phyloP scores from a whole-genome alignment of 2,329 filamentous ascomycete genomes.

The Lachnellula subtilissima region DNA sequence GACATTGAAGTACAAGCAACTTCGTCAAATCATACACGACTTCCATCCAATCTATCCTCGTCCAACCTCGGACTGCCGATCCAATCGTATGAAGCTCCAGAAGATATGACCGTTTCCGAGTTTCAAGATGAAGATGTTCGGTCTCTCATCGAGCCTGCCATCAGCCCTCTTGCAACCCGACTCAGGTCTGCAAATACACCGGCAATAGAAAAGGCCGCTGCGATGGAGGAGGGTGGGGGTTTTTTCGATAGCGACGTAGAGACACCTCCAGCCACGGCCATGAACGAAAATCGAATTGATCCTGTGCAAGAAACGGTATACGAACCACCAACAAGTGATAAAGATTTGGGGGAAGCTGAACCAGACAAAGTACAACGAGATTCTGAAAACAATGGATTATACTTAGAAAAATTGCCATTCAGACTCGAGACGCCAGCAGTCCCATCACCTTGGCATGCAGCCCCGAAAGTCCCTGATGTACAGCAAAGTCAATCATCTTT shows the following conservation, averaged over 20 bases:
- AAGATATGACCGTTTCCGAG: constrained; percentile 19
- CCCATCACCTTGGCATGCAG: constrained; percentile 39
- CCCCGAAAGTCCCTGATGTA: constrained; percentile 36
- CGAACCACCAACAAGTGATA: not conserved
- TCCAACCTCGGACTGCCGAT: constrained; percentile 9
- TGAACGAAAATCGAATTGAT: not conserved
- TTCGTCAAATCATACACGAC: not conserved
- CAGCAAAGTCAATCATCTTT: constrained; percentile 36
- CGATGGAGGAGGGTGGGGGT: constrained; percentile 44
- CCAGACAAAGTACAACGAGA: constrained; percentile 17
- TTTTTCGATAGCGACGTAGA: constrained; percentile 36
- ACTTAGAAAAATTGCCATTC: constrained; percentile 25
- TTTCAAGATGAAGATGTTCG: constrained; percentile 48
- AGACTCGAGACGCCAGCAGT: constrained; percentile 14
- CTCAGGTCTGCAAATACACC: constrained; percentile 51
- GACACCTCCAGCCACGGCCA: constrained; percentile 21
- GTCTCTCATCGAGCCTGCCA: constrained; percentile 54
- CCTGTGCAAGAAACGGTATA: not conserved
- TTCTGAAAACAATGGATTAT: constrained; percentile 22
- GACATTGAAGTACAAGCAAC: not conserved
- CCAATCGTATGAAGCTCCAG: constrained; percentile 17
- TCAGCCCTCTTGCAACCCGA: constrained; percentile 52
- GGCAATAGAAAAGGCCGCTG: constrained; percentile 53
- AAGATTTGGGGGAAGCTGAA: not conserved
- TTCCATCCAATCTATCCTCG: not conserved